These are phyloP conservation scores for Euphorbia pulcherrima DNA, from an alignment of 345 rosid species.

Conservation along the genomic window DNA sequence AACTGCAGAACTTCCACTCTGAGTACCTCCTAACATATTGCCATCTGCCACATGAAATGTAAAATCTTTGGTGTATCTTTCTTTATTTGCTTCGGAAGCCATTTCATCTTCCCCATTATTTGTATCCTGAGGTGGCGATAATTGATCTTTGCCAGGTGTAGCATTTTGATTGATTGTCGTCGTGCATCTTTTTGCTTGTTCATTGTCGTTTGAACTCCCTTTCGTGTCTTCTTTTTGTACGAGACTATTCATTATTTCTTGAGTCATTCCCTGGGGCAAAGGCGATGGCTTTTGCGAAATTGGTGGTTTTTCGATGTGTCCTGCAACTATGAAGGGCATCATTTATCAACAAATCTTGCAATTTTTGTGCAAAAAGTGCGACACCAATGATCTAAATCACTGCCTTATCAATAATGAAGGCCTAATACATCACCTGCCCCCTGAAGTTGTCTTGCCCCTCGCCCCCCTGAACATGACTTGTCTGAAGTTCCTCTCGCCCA, in stretches of 20 bases:
- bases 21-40: conserved; percentile 12
- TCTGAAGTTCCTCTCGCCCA: too few species aligned
- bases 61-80: conserved; percentile 5
- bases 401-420: too few species aligned
- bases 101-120: conserved; percentile 13
- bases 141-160: conserved; percentile 25
- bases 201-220: conserved; percentile 17
- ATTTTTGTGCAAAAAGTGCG: background rate
- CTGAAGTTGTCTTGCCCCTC: too few species aligned
- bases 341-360: background rate
- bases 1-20: conserved; percentile 7
- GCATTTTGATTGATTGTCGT: conserved; percentile 19
- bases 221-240: conserved; percentile 28
- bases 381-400: background rate
- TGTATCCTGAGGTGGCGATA: conserved; percentile 16
- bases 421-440: too few species aligned
- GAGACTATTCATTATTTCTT: conserved; percentile 43
- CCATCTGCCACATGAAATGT: conserved; percentile 19
- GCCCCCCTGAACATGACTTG: too few species aligned
- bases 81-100: conserved; percentile 8
- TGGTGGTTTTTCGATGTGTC: conserved; percentile 19
- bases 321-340: conserved; percentile 31
- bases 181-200: conserved; percentile 22
- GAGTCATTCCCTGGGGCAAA: conserved; percentile 37
- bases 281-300: conserved; percentile 21